Conservation (phyloP, 441 rosid species). For the Brassica balearica region DNA sequence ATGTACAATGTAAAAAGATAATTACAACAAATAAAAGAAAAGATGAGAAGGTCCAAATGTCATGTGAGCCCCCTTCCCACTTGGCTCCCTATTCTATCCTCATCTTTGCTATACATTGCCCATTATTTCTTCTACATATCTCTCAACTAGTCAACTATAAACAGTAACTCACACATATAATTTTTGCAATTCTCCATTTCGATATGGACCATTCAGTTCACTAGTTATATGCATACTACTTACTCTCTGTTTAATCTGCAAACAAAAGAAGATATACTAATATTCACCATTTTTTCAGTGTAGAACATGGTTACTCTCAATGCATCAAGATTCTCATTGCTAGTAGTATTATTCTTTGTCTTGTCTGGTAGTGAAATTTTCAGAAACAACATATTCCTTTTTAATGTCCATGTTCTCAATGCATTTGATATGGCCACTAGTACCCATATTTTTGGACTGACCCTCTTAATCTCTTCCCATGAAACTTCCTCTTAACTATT, state of each 20-base stretch:
- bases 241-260: not conserved
- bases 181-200: slow-evolving; percentile 12
- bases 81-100: slow-evolving; percentile 28
- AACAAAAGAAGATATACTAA: not conserved
- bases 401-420: not conserved
- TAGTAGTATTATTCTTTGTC: slow-evolving; percentile 3
- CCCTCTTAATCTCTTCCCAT: slow-evolving; percentile 24
- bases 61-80: slow-evolving; percentile 48
- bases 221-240: not conserved
- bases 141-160: slow-evolving; percentile 29
- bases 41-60: slow-evolving; percentile 30
- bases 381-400: slow-evolving; percentile 10
- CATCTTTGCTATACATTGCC: slow-evolving; percentile 26
- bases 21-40: slow-evolving; percentile 10
- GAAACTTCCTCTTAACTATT: slow-evolving; percentile 38
- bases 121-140: slow-evolving; percentile 17
- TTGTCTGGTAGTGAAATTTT: not conserved
- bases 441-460: slow-evolving; percentile 41
- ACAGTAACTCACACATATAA: not conserved
- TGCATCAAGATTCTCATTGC: slow-evolving; percentile 12
- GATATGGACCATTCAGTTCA: slow-evolving; percentile 21
- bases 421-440: slow-evolving; percentile 14
- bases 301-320: slow-evolving; percentile 2
- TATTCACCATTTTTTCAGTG: not conserved
- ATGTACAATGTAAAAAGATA: slow-evolving; percentile 15